Percentiles rank a stretch among this genome's conserved stretches.
phyloP scores from a whole-genome alignment of 805 yeast genomes.

The Saturnispora dispora region DNA sequence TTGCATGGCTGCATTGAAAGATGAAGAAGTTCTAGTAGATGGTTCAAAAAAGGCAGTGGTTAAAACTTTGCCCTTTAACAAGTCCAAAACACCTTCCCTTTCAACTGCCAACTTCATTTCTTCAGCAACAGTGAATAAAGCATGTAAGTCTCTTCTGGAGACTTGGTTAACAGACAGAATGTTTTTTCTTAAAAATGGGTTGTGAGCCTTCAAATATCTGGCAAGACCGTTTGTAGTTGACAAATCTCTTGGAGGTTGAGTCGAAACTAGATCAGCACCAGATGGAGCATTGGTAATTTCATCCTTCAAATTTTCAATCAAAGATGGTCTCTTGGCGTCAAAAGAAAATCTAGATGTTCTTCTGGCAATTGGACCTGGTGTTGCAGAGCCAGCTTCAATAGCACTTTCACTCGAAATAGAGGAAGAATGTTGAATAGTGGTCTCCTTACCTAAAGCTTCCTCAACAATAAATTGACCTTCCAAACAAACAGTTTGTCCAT shows the following conservation, averaged over 20 bases:
- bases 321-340: slow-evolving; percentile 30
- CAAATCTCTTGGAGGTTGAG: slow-evolving; percentile 62
- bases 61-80: slow-evolving; percentile 81
- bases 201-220: slow-evolving; percentile 68
- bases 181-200: slow-evolving; percentile 84
- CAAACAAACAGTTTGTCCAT: slow-evolving; percentile 70
- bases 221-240: slow-evolving; percentile 73
- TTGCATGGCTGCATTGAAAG: slow-evolving; percentile 99
- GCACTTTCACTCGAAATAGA: slow-evolving; percentile 15
- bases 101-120: slow-evolving; percentile 96
- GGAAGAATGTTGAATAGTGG: slow-evolving; percentile 36
- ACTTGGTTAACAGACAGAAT: slow-evolving; percentile 84
- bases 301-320: slow-evolving; percentile 22
- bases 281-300: slow-evolving; percentile 36
- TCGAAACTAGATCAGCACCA: slow-evolving; percentile 64
- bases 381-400: slow-evolving; percentile 15
- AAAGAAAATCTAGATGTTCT: slow-evolving; percentile 44
- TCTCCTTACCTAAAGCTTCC: slow-evolving; percentile 55
- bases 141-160: slow-evolving; percentile 80
- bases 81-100: slow-evolving; percentile 88
- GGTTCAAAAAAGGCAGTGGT: slow-evolving; percentile 98
- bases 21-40: slow-evolving; percentile 91
- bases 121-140: slow-evolving; percentile 92
- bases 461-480: slow-evolving; percentile 66
- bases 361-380: slow-evolving; percentile 28